Conservation (phyloP, 306 rosid genomes). For the Mimosa bimucronata region DNA sequence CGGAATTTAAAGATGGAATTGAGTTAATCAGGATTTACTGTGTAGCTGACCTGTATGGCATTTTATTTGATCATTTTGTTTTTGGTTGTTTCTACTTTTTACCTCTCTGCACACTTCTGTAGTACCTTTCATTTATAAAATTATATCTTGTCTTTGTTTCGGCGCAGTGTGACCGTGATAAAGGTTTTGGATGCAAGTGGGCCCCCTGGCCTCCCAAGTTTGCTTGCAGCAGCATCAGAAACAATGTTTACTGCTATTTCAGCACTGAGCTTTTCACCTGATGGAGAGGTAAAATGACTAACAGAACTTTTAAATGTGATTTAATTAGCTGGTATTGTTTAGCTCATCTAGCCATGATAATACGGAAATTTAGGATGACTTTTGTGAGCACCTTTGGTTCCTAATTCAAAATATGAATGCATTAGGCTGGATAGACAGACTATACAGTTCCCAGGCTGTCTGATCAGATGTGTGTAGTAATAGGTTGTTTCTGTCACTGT, state of each 20-base stretch:
- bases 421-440: conserved; percentile 4
- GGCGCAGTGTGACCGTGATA: conserved; percentile 68
- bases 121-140: conserved; percentile 26
- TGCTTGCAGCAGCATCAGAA: conserved; percentile 71
- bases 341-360: conserved; percentile 11
- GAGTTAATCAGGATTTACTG: conserved; percentile 25
- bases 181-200: conserved; percentile 97
- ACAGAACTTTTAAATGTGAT: conserved; percentile 33
- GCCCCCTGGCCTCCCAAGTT: conserved; percentile 97
- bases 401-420: conserved; percentile 28
- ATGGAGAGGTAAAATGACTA: conserved; percentile 80
- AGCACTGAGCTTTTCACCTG: conserved; percentile 92
- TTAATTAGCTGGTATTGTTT: conserved; percentile 15
- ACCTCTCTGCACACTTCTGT: neutral
- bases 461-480: neutral
- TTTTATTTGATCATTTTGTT: conserved; percentile 18
- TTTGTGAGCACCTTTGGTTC: conserved; percentile 11
- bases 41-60: conserved; percentile 23
- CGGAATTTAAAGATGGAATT: conserved; percentile 10
- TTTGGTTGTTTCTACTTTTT: conserved; percentile 15
- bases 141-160: conserved; percentile 27
- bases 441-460: neutral
- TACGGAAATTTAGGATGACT: conserved; percentile 13
- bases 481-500: conserved; percentile 19
- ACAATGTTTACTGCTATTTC: conserved; percentile 71